phyloP scores from a whole-genome alignment of 73 alveolate genomes.

The Symbiodinium pilosum region DNA sequence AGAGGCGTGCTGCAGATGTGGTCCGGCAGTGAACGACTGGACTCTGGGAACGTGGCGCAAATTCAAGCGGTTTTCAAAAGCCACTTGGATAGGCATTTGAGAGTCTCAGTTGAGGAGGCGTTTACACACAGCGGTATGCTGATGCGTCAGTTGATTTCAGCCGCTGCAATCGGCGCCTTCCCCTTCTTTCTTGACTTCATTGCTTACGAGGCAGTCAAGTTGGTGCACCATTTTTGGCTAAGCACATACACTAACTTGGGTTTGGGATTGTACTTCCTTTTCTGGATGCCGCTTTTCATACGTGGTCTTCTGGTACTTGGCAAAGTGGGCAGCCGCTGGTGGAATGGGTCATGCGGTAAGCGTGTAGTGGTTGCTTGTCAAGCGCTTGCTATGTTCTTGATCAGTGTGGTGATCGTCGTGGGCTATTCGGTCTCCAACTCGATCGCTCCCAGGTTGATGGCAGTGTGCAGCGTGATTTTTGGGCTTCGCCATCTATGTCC shows the following conservation, averaged over 20 bases:
- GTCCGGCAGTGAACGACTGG: neutral
- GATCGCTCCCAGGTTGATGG: neutral
- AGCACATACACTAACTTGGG: neutral
- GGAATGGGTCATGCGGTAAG: neutral
- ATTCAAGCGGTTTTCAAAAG: neutral
- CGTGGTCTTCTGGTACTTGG: slow-evolving; percentile 17
- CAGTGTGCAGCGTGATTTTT: neutral
- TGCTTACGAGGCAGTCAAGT: neutral
- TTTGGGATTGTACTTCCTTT: neutral
- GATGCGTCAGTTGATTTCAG: slow-evolving; percentile 4
- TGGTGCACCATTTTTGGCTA: neutral
- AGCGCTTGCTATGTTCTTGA: neutral
- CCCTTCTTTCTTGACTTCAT: slow-evolving; percentile 23
- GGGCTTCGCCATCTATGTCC: slow-evolving; percentile 11
- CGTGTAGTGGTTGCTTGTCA: neutral
- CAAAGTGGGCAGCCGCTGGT: neutral
- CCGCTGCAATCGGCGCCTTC: neutral
- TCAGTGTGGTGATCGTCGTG: neutral
- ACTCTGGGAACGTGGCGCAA: neutral
- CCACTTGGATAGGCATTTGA: slow-evolving; percentile 23
- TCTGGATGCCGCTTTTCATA: neutral
- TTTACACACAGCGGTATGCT: neutral
- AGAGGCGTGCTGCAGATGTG: slow-evolving; percentile 27
- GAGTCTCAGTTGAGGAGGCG: neutral
- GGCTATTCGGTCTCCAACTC: neutral